These are phyloP conservation scores for Calonectria leucothoes DNA, from an alignment of 2,329 filamentous ascomycete species.

Conservation along the genomic window DNA sequence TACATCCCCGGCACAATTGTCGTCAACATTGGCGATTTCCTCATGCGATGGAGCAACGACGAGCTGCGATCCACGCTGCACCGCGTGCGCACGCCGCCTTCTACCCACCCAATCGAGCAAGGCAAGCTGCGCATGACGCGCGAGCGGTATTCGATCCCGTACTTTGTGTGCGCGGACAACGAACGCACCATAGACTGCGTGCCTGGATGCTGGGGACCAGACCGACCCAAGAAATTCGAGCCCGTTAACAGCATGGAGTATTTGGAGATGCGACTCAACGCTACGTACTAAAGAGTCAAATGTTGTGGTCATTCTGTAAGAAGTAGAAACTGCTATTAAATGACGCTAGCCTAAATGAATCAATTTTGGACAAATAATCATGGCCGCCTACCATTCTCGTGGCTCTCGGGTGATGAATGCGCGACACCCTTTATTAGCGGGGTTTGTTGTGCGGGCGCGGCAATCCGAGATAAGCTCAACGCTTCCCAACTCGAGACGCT, in stretches of 20 bases:
- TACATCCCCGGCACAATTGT: constrained; percentile 48
- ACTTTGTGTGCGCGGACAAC: constrained; percentile 64
- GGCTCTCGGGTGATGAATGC: neutral
- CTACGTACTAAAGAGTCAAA: constrained; percentile 22
- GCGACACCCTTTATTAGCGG: neutral
- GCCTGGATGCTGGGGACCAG: constrained; percentile 55
- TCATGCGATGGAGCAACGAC: constrained; percentile 54
- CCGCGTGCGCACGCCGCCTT: constrained; percentile 55
- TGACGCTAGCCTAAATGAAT: neutral
- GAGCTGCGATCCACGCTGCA: constrained; percentile 50
- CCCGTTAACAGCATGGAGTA: constrained; percentile 49
- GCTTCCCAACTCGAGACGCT: neutral
- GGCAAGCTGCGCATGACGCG: constrained; percentile 54
- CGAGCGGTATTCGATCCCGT: constrained; percentile 69
- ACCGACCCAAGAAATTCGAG: constrained; percentile 61
- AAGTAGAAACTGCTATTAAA: neutral
- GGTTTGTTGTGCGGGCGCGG: neutral
- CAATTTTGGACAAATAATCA: neutral
- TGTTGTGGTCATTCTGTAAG: neutral
- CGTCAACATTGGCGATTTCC: constrained; percentile 53
- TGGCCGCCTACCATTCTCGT: neutral
- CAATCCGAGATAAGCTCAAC: neutral
- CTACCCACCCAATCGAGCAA: constrained; percentile 24
- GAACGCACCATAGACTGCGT: constrained; percentile 64
- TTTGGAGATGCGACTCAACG: constrained; percentile 41